These are phyloP conservation scores for Hygrophila difformis DNA, from an alignment of 257 asterid genomes.

Conservation along the genomic window DNA sequence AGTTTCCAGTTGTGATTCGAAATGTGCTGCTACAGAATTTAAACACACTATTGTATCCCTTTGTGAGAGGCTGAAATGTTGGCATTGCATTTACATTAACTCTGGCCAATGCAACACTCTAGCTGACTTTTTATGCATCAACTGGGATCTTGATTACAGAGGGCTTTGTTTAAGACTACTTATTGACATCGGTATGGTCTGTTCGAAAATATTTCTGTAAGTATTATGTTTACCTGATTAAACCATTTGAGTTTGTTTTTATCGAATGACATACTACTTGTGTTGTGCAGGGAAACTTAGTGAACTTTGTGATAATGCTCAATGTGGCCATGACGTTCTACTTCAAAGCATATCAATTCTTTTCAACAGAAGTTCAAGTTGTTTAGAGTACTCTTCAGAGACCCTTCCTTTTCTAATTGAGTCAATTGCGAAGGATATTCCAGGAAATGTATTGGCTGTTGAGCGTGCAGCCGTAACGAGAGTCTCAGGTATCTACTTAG, in stretches of 20 bases:
- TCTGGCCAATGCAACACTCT: constrained; percentile 42
- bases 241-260: not conserved
- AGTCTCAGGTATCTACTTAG: constrained; percentile 50
- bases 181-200: constrained; percentile 50
- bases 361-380: constrained; percentile 40
- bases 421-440: constrained; percentile 42
- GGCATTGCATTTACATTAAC: constrained; percentile 67
- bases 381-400: constrained; percentile 48
- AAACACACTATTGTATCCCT: constrained; percentile 33
- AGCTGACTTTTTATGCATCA: constrained; percentile 39
- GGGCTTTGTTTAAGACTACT: constrained; percentile 50
- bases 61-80: constrained; percentile 58
- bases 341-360: constrained; percentile 48
- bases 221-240: constrained; percentile 7
- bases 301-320: constrained; percentile 46
- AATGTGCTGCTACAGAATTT: constrained; percentile 34
- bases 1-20: constrained; percentile 24
- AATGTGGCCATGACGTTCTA: constrained; percentile 62
- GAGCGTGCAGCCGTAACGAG: constrained; percentile 59
- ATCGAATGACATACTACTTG: not conserved
- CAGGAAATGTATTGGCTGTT: constrained; percentile 54
- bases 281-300: constrained; percentile 54
- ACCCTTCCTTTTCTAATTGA: constrained; percentile 43
- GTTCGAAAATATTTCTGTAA: constrained; percentile 7
- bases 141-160: constrained; percentile 79